Percentiles rank a stretch among this genome's conserved stretches.
Conservation (phyloP, 805 yeast species). For the Jamesozyma hellenica region DNA sequence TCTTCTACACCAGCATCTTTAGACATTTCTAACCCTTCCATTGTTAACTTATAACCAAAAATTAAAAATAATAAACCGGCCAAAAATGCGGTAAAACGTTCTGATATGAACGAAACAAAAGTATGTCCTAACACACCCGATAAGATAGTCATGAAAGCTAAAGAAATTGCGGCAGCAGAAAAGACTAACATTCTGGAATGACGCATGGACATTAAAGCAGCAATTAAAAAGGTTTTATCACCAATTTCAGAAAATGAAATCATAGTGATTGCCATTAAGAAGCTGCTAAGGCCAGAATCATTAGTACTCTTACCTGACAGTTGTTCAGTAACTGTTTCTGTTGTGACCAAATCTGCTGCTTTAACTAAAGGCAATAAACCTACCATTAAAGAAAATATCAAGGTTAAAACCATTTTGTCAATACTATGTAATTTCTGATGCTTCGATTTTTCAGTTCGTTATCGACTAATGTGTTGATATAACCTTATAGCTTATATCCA, state of each 20-base stretch:
- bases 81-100: conserved; percentile 63
- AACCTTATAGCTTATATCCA: too few relatives aligned
- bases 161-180: conserved; percentile 73
- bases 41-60: conserved; percentile 65
- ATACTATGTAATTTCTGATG: too few relatives aligned
- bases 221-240: conserved; percentile 92
- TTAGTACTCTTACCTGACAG: neutral
- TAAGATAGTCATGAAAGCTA: conserved; percentile 82
- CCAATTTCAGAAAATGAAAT: conserved; percentile 93
- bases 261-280: conserved; percentile 80
- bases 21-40: conserved; percentile 77
- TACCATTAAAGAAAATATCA: neutral
- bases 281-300: conserved; percentile 32
- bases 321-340: neutral
- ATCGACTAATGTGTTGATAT: too few relatives aligned
- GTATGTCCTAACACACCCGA: conserved; percentile 90
- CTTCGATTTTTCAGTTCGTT: too few relatives aligned
- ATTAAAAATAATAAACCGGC: conserved; percentile 77
- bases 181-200: conserved; percentile 78
- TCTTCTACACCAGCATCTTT: conserved; percentile 82
- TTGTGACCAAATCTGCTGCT: neutral
- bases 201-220: conserved; percentile 97
- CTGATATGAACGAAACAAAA: conserved; percentile 73
- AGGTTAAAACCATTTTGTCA: neutral
- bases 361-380: conserved; percentile 1